Conservation (phyloP, 192 early-diverging fungal genomes). For the Coemansia sp. region DNA sequence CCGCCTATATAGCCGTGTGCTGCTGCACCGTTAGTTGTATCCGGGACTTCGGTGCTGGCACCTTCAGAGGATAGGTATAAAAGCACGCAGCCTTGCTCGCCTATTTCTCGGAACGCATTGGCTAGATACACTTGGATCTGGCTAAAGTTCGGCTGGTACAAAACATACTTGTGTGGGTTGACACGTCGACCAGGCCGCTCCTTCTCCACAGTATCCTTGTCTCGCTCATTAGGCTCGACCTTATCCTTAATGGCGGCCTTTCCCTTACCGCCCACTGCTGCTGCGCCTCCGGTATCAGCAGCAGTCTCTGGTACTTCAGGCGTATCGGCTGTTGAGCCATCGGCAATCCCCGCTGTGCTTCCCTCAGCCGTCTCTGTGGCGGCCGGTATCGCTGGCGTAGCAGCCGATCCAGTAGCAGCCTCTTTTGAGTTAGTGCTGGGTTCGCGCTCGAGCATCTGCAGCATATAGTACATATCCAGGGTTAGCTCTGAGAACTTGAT, state of each 20-base stretch:
- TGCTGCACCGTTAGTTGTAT: neutral
- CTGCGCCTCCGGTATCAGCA: neutral
- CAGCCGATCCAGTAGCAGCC: neutral
- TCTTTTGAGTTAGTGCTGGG: constrained; percentile 22
- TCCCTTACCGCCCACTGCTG: constrained; percentile 1
- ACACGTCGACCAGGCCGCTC: constrained; percentile 37
- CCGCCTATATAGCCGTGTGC: constrained; percentile 50
- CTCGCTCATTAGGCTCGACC: constrained; percentile 5
- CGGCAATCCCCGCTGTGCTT: neutral
- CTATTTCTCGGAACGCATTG: constrained; percentile 89
- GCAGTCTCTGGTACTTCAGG: constrained; percentile 8
- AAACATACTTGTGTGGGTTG: constrained; percentile 92
- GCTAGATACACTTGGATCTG: constrained; percentile 91
- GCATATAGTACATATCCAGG: constrained; percentile 94
- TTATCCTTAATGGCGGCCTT: constrained; percentile 15
- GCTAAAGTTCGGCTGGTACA: constrained; percentile 89
- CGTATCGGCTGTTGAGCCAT: constrained; percentile 1
- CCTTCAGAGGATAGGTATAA: constrained; percentile 94
- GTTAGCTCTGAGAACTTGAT: constrained; percentile 98
- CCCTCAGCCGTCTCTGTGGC: constrained; percentile 21
- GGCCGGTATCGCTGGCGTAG: constrained; percentile 8
- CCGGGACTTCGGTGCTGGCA: neutral
- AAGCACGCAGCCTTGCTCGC: constrained; percentile 82
- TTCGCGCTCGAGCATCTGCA: constrained; percentile 83
- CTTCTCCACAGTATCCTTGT: constrained; percentile 7